These are phyloP conservation scores for Gremmenia infestans DNA, from an alignment of 2,329 filamentous ascomycete species.

Conservation along the genomic window DNA sequence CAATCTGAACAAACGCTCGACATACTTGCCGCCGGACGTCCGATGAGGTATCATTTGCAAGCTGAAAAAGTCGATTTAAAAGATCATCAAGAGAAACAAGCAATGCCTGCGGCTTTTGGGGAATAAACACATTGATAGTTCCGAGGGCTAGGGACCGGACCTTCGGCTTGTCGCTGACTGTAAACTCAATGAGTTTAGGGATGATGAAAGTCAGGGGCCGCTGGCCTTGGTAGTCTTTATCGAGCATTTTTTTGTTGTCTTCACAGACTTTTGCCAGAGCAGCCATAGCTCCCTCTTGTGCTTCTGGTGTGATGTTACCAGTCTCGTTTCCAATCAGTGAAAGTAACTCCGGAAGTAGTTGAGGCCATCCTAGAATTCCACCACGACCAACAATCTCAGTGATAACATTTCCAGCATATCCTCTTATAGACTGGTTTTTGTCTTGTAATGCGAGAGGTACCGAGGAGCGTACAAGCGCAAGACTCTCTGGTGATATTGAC, in stretches of 20 bases:
- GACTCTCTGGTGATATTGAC: slow-evolving; percentile 66
- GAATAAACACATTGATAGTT: slow-evolving; percentile 87
- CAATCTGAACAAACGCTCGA: slow-evolving; percentile 84
- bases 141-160: slow-evolving; percentile 76
- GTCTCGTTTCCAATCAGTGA: slow-evolving; percentile 68
- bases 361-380: slow-evolving; percentile 85
- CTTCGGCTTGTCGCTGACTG: slow-evolving; percentile 67
- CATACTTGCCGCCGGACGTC: slow-evolving; percentile 92
- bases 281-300: slow-evolving; percentile 90
- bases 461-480: slow-evolving; percentile 73
- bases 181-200: slow-evolving; percentile 85
- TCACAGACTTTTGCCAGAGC: slow-evolving; percentile 95
- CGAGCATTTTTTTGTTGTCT: slow-evolving; percentile 82
- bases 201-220: slow-evolving; percentile 83
- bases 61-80: slow-evolving; percentile 74
- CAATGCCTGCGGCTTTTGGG: slow-evolving; percentile 77
- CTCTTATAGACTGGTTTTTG: slow-evolving; percentile 74
- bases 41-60: slow-evolving; percentile 69
- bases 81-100: slow-evolving; percentile 75
- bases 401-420: slow-evolving; percentile 86
- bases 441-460: slow-evolving; percentile 79
- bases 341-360: slow-evolving; percentile 79
- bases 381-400: slow-evolving; percentile 84
- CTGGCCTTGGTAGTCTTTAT: slow-evolving; percentile 83
- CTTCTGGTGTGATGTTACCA: slow-evolving; percentile 62